These are phyloP conservation scores for Baeospora myosura DNA, from an alignment of 1,284 basidiomycete genomes.

Conservation along the genomic window DNA sequence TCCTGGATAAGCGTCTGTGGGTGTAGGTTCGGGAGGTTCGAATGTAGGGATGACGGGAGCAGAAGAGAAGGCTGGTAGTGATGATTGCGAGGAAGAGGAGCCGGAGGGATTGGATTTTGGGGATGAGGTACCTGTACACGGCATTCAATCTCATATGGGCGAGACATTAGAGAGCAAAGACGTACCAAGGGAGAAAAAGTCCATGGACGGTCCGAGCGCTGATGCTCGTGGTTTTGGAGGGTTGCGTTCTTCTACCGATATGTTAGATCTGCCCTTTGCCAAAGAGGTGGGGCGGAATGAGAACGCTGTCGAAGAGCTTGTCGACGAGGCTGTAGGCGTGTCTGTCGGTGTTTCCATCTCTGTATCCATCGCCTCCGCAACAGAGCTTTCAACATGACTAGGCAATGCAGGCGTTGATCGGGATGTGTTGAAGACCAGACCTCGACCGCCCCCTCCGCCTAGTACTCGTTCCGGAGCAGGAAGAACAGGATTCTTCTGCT, in stretches of 20 bases:
- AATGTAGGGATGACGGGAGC: slow-evolving; percentile 67
- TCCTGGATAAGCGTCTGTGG: slow-evolving; percentile 76
- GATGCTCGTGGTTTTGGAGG: slow-evolving; percentile 22
- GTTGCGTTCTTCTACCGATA: slow-evolving; percentile 52
- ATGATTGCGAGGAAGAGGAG: neutral
- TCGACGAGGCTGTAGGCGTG: slow-evolving; percentile 8
- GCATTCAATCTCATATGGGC: neutral
- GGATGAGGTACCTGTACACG: neutral
- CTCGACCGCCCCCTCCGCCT: slow-evolving; percentile 54
- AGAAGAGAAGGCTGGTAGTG: slow-evolving; percentile 34
- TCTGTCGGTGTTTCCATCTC: slow-evolving; percentile 10
- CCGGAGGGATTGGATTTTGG: neutral
- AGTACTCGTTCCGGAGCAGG: slow-evolving; percentile 47
- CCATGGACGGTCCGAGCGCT: slow-evolving; percentile 40
- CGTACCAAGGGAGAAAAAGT: slow-evolving; percentile 62
- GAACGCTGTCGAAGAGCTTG: slow-evolving; percentile 22
- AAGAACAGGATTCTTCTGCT: slow-evolving; percentile 43
- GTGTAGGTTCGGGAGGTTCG: slow-evolving; percentile 67
- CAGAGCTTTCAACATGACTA: slow-evolving; percentile 7
- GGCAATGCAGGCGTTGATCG: slow-evolving; percentile 10
- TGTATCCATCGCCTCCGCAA: slow-evolving; percentile 15
- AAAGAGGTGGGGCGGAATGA: slow-evolving; percentile 54
- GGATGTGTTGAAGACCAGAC: slow-evolving; percentile 47
- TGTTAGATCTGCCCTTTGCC: slow-evolving; percentile 49
- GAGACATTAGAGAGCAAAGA: slow-evolving; percentile 1